Evolutionary conservation across 306 rosid species (phyloP).

Genomic region (Vicia villosa): DNA sequence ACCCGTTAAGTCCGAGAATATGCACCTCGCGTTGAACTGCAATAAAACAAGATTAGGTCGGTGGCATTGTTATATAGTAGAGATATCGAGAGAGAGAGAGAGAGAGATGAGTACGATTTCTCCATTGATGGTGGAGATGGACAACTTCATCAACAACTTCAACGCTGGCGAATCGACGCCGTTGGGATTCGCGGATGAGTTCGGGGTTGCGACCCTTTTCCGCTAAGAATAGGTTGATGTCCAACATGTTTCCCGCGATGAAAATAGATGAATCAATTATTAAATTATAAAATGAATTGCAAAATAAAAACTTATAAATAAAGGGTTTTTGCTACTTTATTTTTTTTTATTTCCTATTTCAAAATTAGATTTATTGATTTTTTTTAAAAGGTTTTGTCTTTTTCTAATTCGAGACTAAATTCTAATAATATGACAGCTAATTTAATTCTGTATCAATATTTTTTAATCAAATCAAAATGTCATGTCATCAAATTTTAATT

Average conservation of each 20-base stretch:
- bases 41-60: neutral
- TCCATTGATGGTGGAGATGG: conserved; percentile 88
- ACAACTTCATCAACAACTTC: conserved; percentile 81
- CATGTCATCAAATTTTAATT: too few species aligned
- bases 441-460: too few species aligned
- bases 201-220: conserved; percentile 90
- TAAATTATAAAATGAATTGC: too few species aligned
- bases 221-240: conserved; percentile 81
- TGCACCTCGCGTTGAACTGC: conserved; percentile 78
- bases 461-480: too few species aligned
- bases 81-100: neutral
- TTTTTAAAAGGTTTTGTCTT: too few species aligned
- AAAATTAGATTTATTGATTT: too few species aligned
- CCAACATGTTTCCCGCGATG: conserved; percentile 50
- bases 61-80: neutral
- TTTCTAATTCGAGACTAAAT: too few species aligned
- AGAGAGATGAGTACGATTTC: conserved; percentile 56
- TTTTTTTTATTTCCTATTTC: too few species aligned
- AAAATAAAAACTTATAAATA: too few species aligned
- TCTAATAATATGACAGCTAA: too few species aligned
- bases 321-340: too few species aligned
- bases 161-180: conserved; percentile 83
- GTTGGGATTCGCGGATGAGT: conserved; percentile 87
- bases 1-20: conserved; percentile 74
- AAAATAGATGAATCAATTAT: too few species aligned